phyloP scores from a whole-genome alignment of 2,329 filamentous ascomycete genomes.

The Aspergillus sp. region DNA sequence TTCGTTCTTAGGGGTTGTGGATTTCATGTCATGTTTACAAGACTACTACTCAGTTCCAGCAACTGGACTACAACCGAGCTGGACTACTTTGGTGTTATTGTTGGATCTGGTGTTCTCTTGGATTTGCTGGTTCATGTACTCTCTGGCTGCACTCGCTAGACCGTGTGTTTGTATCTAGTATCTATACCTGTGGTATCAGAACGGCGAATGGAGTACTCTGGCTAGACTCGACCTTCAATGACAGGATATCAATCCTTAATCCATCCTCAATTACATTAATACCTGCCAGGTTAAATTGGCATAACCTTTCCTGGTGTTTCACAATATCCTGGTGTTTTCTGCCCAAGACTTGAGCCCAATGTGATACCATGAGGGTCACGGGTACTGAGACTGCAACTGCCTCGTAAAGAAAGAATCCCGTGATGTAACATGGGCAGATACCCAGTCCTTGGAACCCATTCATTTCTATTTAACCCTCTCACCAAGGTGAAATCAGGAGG shows the following conservation, averaged over 20 bases:
- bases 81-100: not conserved
- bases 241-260: not conserved
- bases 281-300: not conserved
- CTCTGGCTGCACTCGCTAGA: constrained; percentile 8
- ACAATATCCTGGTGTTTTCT: no score
- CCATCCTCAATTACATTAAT: not conserved
- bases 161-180: not conserved
- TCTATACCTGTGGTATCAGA: constrained; percentile 1
- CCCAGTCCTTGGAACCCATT: no score
- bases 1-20: not conserved
- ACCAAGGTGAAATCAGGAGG: no score
- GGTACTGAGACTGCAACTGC: no score
- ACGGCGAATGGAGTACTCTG: constrained; percentile 10
- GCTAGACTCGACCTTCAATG: constrained; percentile 2
- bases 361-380: no score
- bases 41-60: not conserved
- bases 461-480: no score
- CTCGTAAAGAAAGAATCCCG: no score
- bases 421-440: no score
- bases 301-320: no score
- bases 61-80: not conserved
- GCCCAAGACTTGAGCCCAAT: no score
- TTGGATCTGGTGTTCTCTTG: constrained; percentile 1
- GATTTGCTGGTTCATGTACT: constrained; percentile 2
- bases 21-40: not conserved